A percentile compares a stretch with the other conserved stretches of the same genome.
Evolutionary conservation across 108 stramenopile genomes (phyloP).

Genomic region (Tribonema minus): DNA sequence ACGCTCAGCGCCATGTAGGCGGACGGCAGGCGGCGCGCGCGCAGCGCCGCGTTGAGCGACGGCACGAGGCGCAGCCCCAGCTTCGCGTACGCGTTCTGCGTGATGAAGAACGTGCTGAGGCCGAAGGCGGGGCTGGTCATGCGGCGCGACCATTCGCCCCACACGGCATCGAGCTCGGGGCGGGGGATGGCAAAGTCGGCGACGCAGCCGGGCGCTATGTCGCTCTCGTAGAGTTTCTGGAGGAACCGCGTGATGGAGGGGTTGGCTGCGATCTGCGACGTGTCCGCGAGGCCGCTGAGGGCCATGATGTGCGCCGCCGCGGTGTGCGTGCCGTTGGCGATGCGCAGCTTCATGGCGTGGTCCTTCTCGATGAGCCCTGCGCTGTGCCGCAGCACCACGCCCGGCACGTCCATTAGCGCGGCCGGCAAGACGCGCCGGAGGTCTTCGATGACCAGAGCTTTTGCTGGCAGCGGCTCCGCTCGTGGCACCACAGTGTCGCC

Average conservation of each 20-base stretch:
- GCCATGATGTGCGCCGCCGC: slow-evolving; percentile 71
- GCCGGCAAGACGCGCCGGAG: neutral
- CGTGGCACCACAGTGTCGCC: slow-evolving; percentile 64
- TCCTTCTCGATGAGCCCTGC: slow-evolving; percentile 43
- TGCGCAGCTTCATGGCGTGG: slow-evolving; percentile 72
- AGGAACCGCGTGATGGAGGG: slow-evolving; percentile 60
- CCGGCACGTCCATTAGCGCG: neutral
- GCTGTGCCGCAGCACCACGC: neutral
- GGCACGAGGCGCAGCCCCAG: slow-evolving; percentile 76
- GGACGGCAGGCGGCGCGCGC: neutral
- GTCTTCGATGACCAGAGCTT: slow-evolving; percentile 71
- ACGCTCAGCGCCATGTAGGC: slow-evolving; percentile 71
- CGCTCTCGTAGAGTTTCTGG: slow-evolving; percentile 65
- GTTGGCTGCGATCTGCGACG: slow-evolving; percentile 24
- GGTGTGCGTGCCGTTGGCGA: slow-evolving; percentile 87
- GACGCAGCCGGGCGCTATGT: slow-evolving; percentile 60
- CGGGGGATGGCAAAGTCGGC: slow-evolving; percentile 35
- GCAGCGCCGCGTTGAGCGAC: slow-evolving; percentile 49
- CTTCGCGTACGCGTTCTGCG: slow-evolving; percentile 81
- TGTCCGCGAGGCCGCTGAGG: slow-evolving; percentile 56
- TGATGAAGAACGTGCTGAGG: slow-evolving; percentile 78
- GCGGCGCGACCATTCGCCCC: slow-evolving; percentile 72
- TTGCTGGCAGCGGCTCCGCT: slow-evolving; percentile 71
- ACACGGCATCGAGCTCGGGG: slow-evolving; percentile 59
- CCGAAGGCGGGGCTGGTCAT: slow-evolving; percentile 77